Conservation (phyloP, 2,329 filamentous ascomycete genomes). For the Chrysoporthe austroafricana region DNA sequence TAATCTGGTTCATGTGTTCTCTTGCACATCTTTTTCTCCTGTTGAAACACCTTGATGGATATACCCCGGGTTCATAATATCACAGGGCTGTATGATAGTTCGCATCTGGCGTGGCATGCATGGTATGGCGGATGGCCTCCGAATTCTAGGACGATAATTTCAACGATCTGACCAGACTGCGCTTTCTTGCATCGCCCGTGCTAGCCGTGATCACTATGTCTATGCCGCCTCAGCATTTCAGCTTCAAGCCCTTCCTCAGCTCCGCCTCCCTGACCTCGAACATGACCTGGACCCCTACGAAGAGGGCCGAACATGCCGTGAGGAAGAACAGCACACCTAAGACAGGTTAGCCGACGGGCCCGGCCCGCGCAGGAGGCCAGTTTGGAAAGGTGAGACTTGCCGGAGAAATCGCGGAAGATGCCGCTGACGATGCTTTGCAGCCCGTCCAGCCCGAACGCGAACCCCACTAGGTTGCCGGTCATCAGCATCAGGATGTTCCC, state of each 20-base stretch:
- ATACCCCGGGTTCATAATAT: slow-evolving; percentile 20
- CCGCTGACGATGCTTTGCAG: slow-evolving; percentile 74
- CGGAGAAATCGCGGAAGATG: slow-evolving; percentile 75
- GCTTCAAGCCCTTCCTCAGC: slow-evolving; percentile 75
- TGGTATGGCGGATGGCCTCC: slow-evolving; percentile 5
- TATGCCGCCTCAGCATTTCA: slow-evolving; percentile 69
- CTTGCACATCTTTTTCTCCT: not conserved
- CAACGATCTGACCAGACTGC: not conserved
- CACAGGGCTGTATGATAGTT: slow-evolving; percentile 8
- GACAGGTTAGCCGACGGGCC: slow-evolving; percentile 27
- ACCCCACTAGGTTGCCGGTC: slow-evolving; percentile 90
- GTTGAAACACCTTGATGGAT: slow-evolving; percentile 15
- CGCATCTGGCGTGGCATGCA: slow-evolving; percentile 2
- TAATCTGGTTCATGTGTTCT: not conserved
- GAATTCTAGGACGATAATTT: not conserved
- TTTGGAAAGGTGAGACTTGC: slow-evolving; percentile 45
- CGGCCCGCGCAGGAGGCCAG: no score
- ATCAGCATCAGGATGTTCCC: slow-evolving; percentile 94
- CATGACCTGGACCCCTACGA: slow-evolving; percentile 90
- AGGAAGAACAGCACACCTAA: slow-evolving; percentile 73
- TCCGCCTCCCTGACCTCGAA: slow-evolving; percentile 91
- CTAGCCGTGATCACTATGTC: not conserved
- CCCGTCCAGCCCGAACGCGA: slow-evolving; percentile 89
- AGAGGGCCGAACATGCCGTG: slow-evolving; percentile 73
- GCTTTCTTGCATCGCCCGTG: not conserved